A percentile compares a stretch with the other conserved stretches of the same genome.
These are phyloP conservation scores for Ambrosia artemisiifolia DNA, from an alignment of 129 eudicot genomes.

Conservation along the genomic window DNA sequence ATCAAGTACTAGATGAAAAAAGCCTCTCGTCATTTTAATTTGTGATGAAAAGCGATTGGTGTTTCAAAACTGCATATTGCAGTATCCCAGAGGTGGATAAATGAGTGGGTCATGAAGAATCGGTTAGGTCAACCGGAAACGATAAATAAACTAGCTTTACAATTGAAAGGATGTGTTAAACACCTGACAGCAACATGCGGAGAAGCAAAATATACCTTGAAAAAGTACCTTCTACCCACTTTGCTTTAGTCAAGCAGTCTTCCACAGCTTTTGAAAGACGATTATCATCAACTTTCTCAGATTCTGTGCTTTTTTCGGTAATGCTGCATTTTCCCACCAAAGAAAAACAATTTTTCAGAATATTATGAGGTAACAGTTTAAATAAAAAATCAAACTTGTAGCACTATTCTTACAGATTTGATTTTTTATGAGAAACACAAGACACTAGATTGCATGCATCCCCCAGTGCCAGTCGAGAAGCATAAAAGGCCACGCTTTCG, in stretches of 20 bases:
- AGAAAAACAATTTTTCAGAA: neutral
- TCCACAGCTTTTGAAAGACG: constrained; percentile 39
- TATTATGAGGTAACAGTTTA: neutral
- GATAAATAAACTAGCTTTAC: neutral
- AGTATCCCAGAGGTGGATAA: neutral
- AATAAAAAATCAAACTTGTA: neutral
- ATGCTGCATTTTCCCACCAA: constrained; percentile 15
- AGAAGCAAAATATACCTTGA: constrained; percentile 44
- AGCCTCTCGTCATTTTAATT: neutral
- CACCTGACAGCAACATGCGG: neutral
- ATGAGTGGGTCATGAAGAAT: neutral
- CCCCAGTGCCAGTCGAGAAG: constrained; percentile 63
- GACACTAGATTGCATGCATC: constrained; percentile 58
- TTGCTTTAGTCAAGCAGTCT: constrained; percentile 49
- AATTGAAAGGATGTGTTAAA: neutral
- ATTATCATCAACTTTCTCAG: constrained; percentile 37
- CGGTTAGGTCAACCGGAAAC: neutral
- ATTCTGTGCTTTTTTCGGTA: constrained; percentile 36
- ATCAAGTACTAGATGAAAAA: neutral
- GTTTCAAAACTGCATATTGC: neutral
- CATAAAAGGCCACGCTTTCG: constrained; percentile 49
- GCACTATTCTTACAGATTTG: constrained; percentile 44
- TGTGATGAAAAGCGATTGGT: neutral
- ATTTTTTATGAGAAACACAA: constrained; percentile 28
- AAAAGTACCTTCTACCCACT: constrained; percentile 58